Evolutionary conservation across 2,329 filamentous ascomycete species (phyloP).

Genomic region (Pochonia chlamydosporia): DNA sequence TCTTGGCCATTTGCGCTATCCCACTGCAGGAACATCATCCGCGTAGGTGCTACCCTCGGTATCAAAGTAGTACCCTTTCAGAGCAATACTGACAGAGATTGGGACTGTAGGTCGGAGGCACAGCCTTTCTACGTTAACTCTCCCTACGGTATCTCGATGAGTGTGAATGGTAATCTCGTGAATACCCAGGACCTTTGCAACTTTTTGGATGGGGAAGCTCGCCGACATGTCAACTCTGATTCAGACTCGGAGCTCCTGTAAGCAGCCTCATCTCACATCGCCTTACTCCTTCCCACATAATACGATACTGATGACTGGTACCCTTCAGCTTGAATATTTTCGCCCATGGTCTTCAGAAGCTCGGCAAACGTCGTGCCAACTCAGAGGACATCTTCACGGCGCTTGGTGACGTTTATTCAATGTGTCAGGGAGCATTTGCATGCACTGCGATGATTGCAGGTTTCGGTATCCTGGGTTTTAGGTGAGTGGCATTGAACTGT

Average conservation of each 20-base stretch:
- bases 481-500: conserved; percentile 29
- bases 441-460: conserved; percentile 78
- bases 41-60: conserved; percentile 22
- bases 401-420: conserved; percentile 65
- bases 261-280: neutral
- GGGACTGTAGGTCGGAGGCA: conserved; percentile 62
- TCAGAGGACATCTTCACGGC: conserved; percentile 70
- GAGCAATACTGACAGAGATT: neutral
- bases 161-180: conserved; percentile 86
- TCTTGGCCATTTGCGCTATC: conserved; percentile 80
- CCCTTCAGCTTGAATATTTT: conserved; percentile 66
- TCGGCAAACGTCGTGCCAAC: conserved; percentile 75
- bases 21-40: conserved; percentile 74
- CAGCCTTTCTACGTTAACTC: conserved; percentile 88
- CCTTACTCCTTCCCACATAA: neutral
- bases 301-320: conserved; percentile 11
- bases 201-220: conserved; percentile 71
- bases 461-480: conserved; percentile 74
- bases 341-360: conserved; percentile 73
- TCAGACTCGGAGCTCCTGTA: conserved; percentile 64
- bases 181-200: conserved; percentile 63
- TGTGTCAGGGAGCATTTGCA: conserved; percentile 70
- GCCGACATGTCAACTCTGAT: conserved; percentile 85
- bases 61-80: neutral
- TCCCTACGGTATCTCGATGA: conserved; percentile 75